phyloP scores from a whole-genome alignment of 75 land plant genomes.

The Selaginella moellendorffii region DNA sequence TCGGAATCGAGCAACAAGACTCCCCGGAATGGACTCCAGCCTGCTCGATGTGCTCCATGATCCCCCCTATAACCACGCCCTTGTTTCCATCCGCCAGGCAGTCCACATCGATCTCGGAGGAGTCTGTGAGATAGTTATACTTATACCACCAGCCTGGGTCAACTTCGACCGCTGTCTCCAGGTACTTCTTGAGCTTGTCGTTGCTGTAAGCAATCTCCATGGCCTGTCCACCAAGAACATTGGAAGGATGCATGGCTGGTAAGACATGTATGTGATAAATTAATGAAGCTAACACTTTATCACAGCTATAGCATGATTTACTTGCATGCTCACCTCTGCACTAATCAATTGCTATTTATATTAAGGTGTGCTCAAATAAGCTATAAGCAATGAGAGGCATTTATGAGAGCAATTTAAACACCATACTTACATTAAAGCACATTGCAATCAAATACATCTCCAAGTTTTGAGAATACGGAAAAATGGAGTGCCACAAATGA shows the following conservation, averaged over 20 bases:
- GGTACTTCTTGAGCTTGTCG: conserved; percentile 71
- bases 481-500: too few species aligned
- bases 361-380: too few species aligned
- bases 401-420: too few species aligned
- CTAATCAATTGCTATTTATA: too few species aligned
- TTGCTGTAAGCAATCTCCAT: conserved; percentile 97
- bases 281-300: too few species aligned
- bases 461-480: too few species aligned
- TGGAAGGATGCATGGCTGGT: conserved; percentile 93
- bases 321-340: too few species aligned
- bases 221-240: conserved; percentile 96
- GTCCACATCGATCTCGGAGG: background rate
- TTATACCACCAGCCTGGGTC: conserved; percentile 98
- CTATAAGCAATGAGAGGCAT: too few species aligned
- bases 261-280: too few species aligned
- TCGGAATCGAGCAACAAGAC: background rate
- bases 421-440: too few species aligned
- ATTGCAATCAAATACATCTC: too few species aligned
- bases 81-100: background rate
- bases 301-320: too few species aligned
- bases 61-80: background rate
- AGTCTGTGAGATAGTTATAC: background rate
- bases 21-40: background rate
- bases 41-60: background rate
- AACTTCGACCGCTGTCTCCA: conserved; percentile 87